Evolutionary conservation across 2,329 filamentous ascomycete species (phyloP).

Genomic region (Paracamarosporium sp.): DNA sequence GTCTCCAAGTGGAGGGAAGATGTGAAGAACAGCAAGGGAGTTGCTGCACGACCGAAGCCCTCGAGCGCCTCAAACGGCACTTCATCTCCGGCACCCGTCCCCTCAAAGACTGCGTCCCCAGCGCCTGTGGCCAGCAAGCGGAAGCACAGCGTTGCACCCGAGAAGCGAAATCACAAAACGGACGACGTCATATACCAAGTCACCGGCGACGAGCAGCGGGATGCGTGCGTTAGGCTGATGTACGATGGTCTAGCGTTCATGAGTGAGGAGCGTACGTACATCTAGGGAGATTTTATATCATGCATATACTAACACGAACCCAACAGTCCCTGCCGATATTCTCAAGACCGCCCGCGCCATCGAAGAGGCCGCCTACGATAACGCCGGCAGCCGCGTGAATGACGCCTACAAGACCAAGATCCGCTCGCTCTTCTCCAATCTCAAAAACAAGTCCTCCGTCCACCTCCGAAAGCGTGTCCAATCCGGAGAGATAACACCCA

Average conservation of each 20-base stretch:
- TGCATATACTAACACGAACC: conserved; percentile 17
- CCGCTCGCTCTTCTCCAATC: conserved; percentile 89
- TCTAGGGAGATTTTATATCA: background rate
- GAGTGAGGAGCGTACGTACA: conserved; percentile 58
- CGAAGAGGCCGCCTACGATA: conserved; percentile 76
- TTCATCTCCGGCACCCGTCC: conserved; percentile 41
- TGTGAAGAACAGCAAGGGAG: conserved; percentile 60
- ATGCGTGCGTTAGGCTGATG: conserved; percentile 87
- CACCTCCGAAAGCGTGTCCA: conserved; percentile 79
- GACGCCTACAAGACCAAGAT: conserved; percentile 86
- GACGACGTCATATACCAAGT: conserved; percentile 81
- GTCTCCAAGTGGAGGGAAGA: conserved; percentile 87
- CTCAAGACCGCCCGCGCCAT: conserved; percentile 71
- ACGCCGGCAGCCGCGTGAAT: conserved; percentile 72
- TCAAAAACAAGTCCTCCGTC: conserved; percentile 90
- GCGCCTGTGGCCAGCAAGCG: conserved; percentile 59
- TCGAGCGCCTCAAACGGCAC: conserved; percentile 29
- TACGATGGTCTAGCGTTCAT: conserved; percentile 90
- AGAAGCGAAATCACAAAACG: conserved; percentile 82
- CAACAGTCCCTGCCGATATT: conserved; percentile 66
- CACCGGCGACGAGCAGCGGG: conserved; percentile 75
- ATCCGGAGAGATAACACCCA: conserved; percentile 72
- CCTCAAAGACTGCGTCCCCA: conserved; percentile 50
- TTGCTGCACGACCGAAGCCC: conserved; percentile 22
- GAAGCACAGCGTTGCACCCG: conserved; percentile 65